A percentile compares a stretch with the other conserved stretches of the same genome.
Evolutionary conservation across 116 monocot species (phyloP).

Genomic region (Iris pallida): DNA sequence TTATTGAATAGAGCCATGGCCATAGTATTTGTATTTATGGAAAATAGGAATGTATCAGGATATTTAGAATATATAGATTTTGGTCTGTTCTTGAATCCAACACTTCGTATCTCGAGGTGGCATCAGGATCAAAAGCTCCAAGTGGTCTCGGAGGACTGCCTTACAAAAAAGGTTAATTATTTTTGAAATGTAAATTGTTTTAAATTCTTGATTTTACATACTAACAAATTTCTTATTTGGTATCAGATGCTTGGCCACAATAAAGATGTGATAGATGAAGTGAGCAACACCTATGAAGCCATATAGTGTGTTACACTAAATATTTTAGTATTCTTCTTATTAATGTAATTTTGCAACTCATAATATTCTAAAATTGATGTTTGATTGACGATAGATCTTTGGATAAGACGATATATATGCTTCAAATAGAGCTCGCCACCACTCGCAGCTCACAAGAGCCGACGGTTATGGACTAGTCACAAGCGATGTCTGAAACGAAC

Average conservation of each 20-base stretch:
- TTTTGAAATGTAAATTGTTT: not conserved
- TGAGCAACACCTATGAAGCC: slow-evolving; percentile 82
- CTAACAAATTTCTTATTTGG: not conserved
- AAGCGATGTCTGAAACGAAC: slow-evolving; percentile 13
- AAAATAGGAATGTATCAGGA: too few relatives aligned
- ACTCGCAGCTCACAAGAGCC: slow-evolving; percentile 60
- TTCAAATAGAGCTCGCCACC: slow-evolving; percentile 93
- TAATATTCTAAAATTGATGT: not conserved
- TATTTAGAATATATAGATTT: too few relatives aligned
- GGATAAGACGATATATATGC: slow-evolving; percentile 84
- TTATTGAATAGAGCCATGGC: too few relatives aligned
- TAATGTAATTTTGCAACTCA: slow-evolving; percentile 9
- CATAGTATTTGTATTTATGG: too few relatives aligned
- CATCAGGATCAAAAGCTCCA: slow-evolving; percentile 68
- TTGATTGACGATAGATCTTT: slow-evolving; percentile 52
- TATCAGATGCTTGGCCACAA: slow-evolving; percentile 52
- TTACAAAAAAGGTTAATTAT: slow-evolving; percentile 53
- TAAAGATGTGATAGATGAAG: slow-evolving; percentile 85
- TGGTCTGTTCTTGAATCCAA: slow-evolving; percentile 44
- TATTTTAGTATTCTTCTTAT: not conserved
- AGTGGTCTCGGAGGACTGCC: slow-evolving; percentile 52
- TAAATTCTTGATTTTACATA: not conserved
- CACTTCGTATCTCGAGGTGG: slow-evolving; percentile 33
- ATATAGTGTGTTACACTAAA: slow-evolving; percentile 67
- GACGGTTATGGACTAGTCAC: slow-evolving; percentile 32